phyloP scores from a whole-genome alignment of 345 rosid genomes.

The Eucalyptus marginata region DNA sequence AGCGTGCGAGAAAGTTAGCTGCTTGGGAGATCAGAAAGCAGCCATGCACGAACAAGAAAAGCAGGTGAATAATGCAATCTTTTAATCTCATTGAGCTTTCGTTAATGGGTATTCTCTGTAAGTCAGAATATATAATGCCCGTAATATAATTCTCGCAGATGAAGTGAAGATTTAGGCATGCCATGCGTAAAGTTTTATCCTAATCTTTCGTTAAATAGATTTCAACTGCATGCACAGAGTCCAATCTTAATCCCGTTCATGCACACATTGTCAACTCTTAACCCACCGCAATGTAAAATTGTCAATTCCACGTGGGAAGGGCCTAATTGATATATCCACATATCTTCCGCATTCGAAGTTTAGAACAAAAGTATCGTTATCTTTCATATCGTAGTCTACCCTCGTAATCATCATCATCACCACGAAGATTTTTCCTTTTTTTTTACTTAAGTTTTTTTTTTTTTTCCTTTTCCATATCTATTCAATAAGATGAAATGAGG shows the following conservation, averaged over 20 bases:
- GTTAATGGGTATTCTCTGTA: not conserved
- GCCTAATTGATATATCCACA: not conserved
- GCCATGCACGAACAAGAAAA: not conserved
- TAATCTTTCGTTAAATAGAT: not conserved
- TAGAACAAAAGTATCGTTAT: not conserved
- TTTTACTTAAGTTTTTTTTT: not conserved
- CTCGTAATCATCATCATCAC: not conserved
- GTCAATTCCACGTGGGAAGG: not conserved
- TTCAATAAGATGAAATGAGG: not conserved
- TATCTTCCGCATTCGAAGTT: not conserved
- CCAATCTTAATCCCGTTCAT: not conserved
- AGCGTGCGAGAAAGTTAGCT: not conserved
- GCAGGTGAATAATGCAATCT: not conserved
- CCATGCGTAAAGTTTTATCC: not conserved
- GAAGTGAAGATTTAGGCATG: not conserved
- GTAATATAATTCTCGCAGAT: not conserved
- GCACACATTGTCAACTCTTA: not conserved
- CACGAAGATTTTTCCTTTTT: not conserved
- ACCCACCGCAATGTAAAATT: not conserved
- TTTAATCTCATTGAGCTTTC: too few relatives aligned
- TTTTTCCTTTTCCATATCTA: not conserved
- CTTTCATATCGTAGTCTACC: not conserved
- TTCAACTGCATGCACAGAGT: not conserved
- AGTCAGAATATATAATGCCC: not conserved
- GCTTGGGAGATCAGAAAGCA: not conserved